Percentiles rank a stretch among this genome's conserved stretches.
Conservation (phyloP, 176 grass and related monocot species). For the Neostapfia colusana region DNA sequence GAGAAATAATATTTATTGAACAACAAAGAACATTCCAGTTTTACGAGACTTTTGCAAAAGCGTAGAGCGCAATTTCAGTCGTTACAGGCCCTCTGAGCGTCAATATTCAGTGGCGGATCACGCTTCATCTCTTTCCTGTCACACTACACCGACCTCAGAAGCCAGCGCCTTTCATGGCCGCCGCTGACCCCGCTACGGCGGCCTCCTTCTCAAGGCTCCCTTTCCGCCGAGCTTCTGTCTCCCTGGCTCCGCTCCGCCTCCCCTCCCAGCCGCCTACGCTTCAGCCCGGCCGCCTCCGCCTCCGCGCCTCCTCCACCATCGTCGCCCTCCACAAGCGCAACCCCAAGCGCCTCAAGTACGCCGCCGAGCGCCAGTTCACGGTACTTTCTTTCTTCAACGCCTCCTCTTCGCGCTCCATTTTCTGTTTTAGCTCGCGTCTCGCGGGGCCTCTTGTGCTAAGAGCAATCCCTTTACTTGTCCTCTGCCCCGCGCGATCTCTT, state of each 20-base stretch:
- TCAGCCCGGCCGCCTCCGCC: slow-evolving; percentile 4
- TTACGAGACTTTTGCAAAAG: too few species aligned
- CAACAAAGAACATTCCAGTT: too few species aligned
- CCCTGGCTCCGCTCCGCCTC: slow-evolving; percentile 8
- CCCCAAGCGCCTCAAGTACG: slow-evolving; percentile 89
- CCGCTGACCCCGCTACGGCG: slow-evolving; percentile 8
- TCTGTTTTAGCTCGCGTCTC: neutral
- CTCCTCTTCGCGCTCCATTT: neutral
- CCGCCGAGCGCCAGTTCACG: slow-evolving; percentile 66
- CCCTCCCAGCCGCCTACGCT: neutral
- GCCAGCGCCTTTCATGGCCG: slow-evolving; percentile 9
- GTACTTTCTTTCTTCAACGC: slow-evolving; percentile 19
- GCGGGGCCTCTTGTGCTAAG: neutral
- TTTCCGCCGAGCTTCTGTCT: slow-evolving; percentile 38
- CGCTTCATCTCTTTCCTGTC: neutral
- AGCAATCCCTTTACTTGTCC: neutral
- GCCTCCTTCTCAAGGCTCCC: slow-evolving; percentile 10
- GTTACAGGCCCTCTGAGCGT: too few species aligned
- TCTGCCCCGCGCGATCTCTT: neutral
- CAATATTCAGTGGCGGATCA: neutral
- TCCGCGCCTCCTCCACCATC: slow-evolving; percentile 28
- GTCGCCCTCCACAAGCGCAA: slow-evolving; percentile 75
- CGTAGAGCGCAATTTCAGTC: too few species aligned
- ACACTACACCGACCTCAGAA: slow-evolving; percentile 10
- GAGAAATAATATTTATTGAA: too few species aligned